These are phyloP conservation scores for Penicillium ucsense DNA, from an alignment of 495 filamentous ascomycete genomes.

Conservation along the genomic window DNA sequence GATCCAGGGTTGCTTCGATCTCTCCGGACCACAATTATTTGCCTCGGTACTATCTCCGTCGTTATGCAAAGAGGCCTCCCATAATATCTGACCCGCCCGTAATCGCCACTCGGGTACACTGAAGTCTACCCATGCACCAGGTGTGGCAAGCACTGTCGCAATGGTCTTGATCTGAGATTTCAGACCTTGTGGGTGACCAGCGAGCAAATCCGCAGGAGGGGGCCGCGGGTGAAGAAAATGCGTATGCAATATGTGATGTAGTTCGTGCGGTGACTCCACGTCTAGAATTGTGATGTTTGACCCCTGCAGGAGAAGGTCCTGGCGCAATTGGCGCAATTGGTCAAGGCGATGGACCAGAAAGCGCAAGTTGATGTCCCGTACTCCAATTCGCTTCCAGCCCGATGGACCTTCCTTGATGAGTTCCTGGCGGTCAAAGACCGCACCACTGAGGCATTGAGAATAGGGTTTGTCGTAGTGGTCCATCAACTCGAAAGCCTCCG, in stretches of 20 bases:
- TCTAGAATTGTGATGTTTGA: slow-evolving; percentile 32
- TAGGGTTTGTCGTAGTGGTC: slow-evolving; percentile 25
- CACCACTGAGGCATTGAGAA: slow-evolving; percentile 23
- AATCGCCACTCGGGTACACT: slow-evolving; percentile 72
- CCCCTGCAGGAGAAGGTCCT: slow-evolving; percentile 24
- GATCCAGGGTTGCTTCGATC: slow-evolving; percentile 24
- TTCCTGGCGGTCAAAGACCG: slow-evolving; percentile 25
- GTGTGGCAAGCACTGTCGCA: slow-evolving; percentile 32
- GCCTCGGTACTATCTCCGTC: slow-evolving; percentile 42
- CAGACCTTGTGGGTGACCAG: slow-evolving; percentile 27
- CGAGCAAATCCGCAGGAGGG: slow-evolving; percentile 10
- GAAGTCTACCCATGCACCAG: slow-evolving; percentile 65
- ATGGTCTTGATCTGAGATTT: slow-evolving; percentile 45
- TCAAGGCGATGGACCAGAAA: slow-evolving; percentile 34
- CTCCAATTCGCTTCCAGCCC: slow-evolving; percentile 34
- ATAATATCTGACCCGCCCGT: slow-evolving; percentile 69
- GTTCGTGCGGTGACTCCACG: slow-evolving; percentile 28
- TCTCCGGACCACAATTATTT: slow-evolving; percentile 24
- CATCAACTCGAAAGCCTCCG: slow-evolving; percentile 30
- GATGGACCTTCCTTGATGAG: slow-evolving; percentile 25
- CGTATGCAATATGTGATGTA: slow-evolving; percentile 36
- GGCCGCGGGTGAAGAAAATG: slow-evolving; percentile 33
- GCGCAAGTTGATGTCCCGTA: slow-evolving; percentile 28
- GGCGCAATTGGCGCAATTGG: slow-evolving; percentile 29
- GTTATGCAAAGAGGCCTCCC: slow-evolving; percentile 46